Percentiles rank a stretch among this genome's conserved stretches.
Evolutionary conservation across 169 alveolate species (phyloP).

Genomic region (Plasmodium blacklocki): DNA sequence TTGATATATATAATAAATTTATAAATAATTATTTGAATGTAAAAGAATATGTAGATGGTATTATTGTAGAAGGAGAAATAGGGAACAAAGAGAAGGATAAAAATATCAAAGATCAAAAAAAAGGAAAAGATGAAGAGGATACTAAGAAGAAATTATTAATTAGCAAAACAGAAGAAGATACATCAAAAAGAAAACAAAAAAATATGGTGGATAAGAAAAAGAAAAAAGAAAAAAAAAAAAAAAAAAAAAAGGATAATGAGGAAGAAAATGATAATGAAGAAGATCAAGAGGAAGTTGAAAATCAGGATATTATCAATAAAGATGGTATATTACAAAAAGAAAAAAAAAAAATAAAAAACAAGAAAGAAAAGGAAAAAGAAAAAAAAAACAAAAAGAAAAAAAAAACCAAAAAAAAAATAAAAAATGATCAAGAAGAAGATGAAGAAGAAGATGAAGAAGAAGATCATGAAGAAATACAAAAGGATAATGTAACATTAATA

Average conservation of each 20-base stretch:
- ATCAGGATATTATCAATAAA: not conserved
- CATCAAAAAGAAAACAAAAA: not conserved
- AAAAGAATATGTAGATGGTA: slow-evolving; percentile 4
- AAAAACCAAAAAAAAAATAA: not conserved
- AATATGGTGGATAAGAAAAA: not conserved
- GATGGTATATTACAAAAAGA: slow-evolving; percentile 3
- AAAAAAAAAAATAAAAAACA: not conserved
- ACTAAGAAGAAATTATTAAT: not conserved
- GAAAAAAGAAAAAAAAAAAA: not conserved
- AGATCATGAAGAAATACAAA: not conserved
- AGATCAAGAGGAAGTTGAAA: slow-evolving; percentile 6
- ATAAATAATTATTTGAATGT: slow-evolving; percentile 11
- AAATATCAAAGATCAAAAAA: not conserved
- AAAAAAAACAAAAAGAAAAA: not conserved
- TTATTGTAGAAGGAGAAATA: not conserved
- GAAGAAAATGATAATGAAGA: slow-evolving; percentile 2
- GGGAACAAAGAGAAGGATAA: not conserved
- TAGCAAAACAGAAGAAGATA: not conserved
- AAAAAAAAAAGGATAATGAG: slow-evolving; percentile 4
- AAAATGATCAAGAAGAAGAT: slow-evolving; percentile 7
- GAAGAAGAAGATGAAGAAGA: not conserved
- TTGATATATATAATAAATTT: not conserved
- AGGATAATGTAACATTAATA: not conserved
- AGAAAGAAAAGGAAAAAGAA: not conserved
- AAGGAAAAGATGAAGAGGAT: not conserved